These are phyloP conservation scores for Halophytophthora polymorphica DNA, from an alignment of 352 stramenopile genomes.

Conservation along the genomic window DNA sequence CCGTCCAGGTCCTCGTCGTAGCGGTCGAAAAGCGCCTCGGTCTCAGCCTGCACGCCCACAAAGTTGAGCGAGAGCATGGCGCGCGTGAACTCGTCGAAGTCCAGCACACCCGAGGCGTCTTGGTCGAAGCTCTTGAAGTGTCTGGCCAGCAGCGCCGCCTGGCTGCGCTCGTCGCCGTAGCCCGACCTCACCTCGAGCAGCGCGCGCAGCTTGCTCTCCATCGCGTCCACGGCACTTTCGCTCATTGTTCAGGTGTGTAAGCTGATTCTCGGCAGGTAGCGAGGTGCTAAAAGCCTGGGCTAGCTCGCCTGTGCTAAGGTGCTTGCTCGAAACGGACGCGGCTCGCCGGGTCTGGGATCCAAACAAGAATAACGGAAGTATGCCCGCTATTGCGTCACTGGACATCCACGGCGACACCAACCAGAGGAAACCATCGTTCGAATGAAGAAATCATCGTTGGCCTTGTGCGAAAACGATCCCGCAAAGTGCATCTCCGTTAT, in stretches of 20 bases:
- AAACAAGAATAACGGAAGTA: no score
- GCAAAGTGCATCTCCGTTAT: no score
- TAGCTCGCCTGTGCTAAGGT: no score
- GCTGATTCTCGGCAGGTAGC: no score
- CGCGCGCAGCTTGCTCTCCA: constrained; percentile 52
- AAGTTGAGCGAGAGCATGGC: constrained; percentile 88
- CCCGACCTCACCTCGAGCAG: constrained; percentile 74
- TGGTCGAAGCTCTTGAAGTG: constrained; percentile 81
- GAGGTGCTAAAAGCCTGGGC: no score
- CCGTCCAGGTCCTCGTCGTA: constrained; percentile 85
- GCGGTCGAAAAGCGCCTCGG: constrained; percentile 85
- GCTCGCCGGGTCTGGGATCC: no score
- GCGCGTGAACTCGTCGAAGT: constrained; percentile 87
- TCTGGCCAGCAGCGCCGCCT: constrained; percentile 51
- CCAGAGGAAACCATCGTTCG: no score
- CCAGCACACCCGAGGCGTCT: constrained; percentile 64
- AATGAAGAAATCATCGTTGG: no score
- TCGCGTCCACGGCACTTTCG: constrained; percentile 43
- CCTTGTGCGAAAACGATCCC: no score
- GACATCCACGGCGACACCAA: no score
- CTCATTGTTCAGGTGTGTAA: constrained; percentile 7
- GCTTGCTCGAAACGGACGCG: no score
- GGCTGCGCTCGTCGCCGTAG: constrained; percentile 53
- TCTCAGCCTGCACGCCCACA: constrained; percentile 81
- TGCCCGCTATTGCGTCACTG: no score